Percentiles rank a stretch among this genome's conserved stretches.
phyloP scores from a whole-genome alignment of 192 early-diverging fungal genomes.

The Backusella tarrabulga region DNA sequence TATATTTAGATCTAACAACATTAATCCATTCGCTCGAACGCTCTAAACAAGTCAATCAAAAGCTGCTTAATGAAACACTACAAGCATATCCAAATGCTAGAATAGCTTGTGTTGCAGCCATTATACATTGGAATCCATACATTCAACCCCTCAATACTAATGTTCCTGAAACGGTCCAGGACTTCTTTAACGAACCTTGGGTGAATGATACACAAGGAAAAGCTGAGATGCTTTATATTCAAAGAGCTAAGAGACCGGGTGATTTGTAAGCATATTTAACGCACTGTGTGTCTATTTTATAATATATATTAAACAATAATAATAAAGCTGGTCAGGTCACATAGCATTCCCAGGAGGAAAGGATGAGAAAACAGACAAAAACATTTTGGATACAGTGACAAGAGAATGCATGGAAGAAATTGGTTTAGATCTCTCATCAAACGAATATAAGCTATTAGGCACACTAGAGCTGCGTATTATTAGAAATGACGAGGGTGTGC shows the following conservation, averaged over 20 bases:
- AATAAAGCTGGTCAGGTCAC: conserved; percentile 30
- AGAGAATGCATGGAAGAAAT: conserved; percentile 32
- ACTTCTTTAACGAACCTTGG: conserved; percentile 21
- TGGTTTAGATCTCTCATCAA: conserved; percentile 25
- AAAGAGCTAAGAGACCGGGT: conserved; percentile 19
- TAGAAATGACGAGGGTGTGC: conserved; percentile 18
- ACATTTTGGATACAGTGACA: conserved; percentile 22
- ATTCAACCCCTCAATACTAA: neutral
- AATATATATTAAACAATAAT: too few species aligned
- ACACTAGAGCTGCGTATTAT: conserved; percentile 3
- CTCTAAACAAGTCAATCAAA: neutral
- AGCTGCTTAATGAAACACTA: too few species aligned
- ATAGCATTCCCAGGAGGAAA: conserved; percentile 35
- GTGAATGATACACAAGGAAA: conserved; percentile 10
- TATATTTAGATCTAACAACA: neutral
- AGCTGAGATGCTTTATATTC: conserved; percentile 30
- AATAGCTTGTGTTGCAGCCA: conserved; percentile 18
- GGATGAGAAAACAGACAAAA: conserved; percentile 21
- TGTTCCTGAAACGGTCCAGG: conserved; percentile 7
- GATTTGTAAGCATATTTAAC: conserved; percentile 19
- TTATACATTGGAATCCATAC: conserved; percentile 13
- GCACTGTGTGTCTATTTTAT: too few species aligned
- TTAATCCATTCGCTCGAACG: neutral
- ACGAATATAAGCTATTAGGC: conserved; percentile 23
- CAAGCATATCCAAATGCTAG: neutral